Evolutionary conservation across 2,329 filamentous ascomycete species (phyloP), one percentile per base, ranked within the genome.

Genomic region (Colletotrichum eremochloae): DNA sequence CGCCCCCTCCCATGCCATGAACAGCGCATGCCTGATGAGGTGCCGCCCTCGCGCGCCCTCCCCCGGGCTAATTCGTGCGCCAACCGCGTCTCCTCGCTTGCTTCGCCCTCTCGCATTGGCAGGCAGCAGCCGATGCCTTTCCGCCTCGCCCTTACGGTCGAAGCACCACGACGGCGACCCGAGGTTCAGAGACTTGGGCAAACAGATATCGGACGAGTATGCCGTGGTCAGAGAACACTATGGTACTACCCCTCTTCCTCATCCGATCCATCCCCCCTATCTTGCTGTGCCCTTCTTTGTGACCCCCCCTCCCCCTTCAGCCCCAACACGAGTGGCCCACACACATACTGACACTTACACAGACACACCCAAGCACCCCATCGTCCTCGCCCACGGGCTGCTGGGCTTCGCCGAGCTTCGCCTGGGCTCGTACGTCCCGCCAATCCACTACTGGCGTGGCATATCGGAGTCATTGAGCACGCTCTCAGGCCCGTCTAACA

Each of bases 331-430:
- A 55, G 31, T 42, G 46, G 63, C 46, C 44, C 67, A 70, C 63
- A 50, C 67, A 55, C 53, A 56, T 31, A 68, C 62, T 71, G 76
- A 64, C 15, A 52, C 57, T 63, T 50, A 63, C 44, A 42, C 71
- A 89, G 87, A 84, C 52, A 86, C 87, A 5, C 90, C 90, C 2
- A 88, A 87, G 75, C 77, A 91, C 75, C 89, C 90, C 56, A 87
- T 92, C 67, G 89, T 92, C 66, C 87, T 92, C 44, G 90, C 90
- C 64, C 90, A 92, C 77, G 90, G 90, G 68, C 84, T 92, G 61
- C 82, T 92, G 63, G 90, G 90, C 76, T 92, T 92, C 78, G 85
- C 88, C 48, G 86, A 91, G 77, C 82, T 92, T 31, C 83, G 81
- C 46, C 77, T 90, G 20, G 84, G 83, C 15, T 83, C 86, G 1